phyloP scores from a whole-genome alignment of 2,329 filamentous ascomycete species.

The Hypoxylon sp. region DNA sequence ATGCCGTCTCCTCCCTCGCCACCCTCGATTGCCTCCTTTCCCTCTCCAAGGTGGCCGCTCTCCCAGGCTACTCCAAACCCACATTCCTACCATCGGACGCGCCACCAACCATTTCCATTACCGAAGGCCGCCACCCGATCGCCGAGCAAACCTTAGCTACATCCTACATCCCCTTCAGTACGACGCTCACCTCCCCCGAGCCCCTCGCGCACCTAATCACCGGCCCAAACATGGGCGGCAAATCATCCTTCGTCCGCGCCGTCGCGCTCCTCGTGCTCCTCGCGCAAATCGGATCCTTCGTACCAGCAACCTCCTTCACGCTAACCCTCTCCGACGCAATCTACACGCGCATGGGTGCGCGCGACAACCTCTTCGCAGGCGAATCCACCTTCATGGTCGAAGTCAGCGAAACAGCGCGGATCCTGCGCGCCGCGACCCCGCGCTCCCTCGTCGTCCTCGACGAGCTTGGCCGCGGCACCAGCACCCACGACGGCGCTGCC shows the following conservation, averaged over 20 bases:
- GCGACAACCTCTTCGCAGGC: slow-evolving; percentile 94
- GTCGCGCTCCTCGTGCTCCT: slow-evolving; percentile 93
- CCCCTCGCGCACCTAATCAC: slow-evolving; percentile 89
- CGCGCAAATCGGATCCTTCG: slow-evolving; percentile 94
- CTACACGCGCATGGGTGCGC: slow-evolving; percentile 95
- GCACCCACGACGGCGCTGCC: slow-evolving; percentile 94
- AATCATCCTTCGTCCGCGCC: slow-evolving; percentile 96
- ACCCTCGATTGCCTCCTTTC: slow-evolving; percentile 92
- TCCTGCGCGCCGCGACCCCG: slow-evolving; percentile 89
- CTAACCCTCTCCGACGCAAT: slow-evolving; percentile 92
- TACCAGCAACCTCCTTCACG: slow-evolving; percentile 81
- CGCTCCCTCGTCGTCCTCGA: slow-evolving; percentile 92
- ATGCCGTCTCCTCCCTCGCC: slow-evolving; percentile 87
- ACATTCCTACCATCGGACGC: slow-evolving; percentile 73
- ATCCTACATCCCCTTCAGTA: slow-evolving; percentile 92
- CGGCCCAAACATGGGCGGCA: slow-evolving; percentile 98
- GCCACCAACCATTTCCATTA: slow-evolving; percentile 77
- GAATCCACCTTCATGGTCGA: slow-evolving; percentile 99
- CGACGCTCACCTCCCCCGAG: slow-evolving; percentile 75
- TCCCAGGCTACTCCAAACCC: slow-evolving; percentile 90
- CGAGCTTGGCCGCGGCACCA: slow-evolving; percentile 93
- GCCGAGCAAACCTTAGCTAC: slow-evolving; percentile 91
- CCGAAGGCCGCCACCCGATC: slow-evolving; percentile 90
- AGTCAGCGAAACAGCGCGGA: slow-evolving; percentile 90
- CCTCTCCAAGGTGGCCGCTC: slow-evolving; percentile 84